These are phyloP conservation scores for Mycosarcoma mackinlayi DNA, from an alignment of 1,284 basidiomycete species.

Conservation along the genomic window DNA sequence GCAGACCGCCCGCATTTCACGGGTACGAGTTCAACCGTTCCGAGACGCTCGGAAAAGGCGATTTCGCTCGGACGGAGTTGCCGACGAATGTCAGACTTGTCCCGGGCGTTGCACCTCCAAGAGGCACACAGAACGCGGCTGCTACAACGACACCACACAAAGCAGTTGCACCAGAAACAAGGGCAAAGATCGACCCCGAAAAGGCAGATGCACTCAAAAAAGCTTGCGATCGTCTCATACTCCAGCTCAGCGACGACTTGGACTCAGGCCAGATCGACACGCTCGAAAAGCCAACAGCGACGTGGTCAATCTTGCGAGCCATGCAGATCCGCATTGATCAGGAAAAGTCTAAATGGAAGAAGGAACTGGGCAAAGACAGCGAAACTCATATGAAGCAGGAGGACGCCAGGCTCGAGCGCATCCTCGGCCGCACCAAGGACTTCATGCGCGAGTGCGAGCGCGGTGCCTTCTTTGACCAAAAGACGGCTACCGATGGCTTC, in stretches of 20 bases:
- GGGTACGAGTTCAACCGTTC: slow-evolving; percentile 54
- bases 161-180: background rate
- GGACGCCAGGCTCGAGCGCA: slow-evolving; percentile 35
- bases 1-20: slow-evolving; percentile 43
- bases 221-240: slow-evolving; percentile 20
- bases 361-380: slow-evolving; percentile 45
- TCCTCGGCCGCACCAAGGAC: slow-evolving; percentile 49
- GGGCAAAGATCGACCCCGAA: slow-evolving; percentile 17
- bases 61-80: slow-evolving; percentile 29
- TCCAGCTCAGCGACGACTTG: slow-evolving; percentile 31
- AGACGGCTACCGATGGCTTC: slow-evolving; percentile 51
- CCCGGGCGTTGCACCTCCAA: slow-evolving; percentile 24
- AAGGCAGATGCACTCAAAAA: slow-evolving; percentile 28
- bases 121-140: background rate
- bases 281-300: slow-evolving; percentile 56
- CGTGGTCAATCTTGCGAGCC: slow-evolving; percentile 54
- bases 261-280: slow-evolving; percentile 52
- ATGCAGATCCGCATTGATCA: slow-evolving; percentile 61
- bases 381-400: slow-evolving; percentile 29
- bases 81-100: slow-evolving; percentile 6
- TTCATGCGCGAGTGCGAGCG: slow-evolving; percentile 59
- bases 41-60: slow-evolving; percentile 33
- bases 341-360: slow-evolving; percentile 51
- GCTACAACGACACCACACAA: slow-evolving; percentile 3
- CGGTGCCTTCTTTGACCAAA: slow-evolving; percentile 52